Evolutionary conservation across 305 asterid genomes (phyloP).

Genomic region (Solanum hybrid): DNA sequence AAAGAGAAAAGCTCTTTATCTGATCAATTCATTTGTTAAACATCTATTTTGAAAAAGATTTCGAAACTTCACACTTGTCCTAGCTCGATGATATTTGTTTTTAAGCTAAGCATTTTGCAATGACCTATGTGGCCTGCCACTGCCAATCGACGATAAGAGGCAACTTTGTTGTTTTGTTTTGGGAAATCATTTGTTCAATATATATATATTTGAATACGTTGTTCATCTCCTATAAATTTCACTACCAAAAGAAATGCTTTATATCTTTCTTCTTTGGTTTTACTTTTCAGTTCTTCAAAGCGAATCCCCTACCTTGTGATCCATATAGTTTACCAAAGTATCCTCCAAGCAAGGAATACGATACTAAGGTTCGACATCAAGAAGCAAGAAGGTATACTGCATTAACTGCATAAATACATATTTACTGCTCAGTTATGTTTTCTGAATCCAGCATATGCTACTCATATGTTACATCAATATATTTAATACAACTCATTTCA

Average conservation of each 20-base stretch:
- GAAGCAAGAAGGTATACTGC: conserved; percentile 47
- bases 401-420: neutral
- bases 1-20: neutral
- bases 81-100: neutral
- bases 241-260: neutral
- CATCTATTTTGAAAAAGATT: neutral
- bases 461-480: neutral
- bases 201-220: neutral
- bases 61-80: neutral
- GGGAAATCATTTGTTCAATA: neutral
- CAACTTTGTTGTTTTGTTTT: neutral
- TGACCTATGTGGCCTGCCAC: neutral
- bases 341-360: conserved; percentile 73
- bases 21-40: neutral
- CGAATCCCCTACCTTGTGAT: conserved; percentile 66
- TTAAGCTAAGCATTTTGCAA: neutral
- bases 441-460: neutral
- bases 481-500: neutral
- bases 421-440: neutral
- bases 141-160: neutral
- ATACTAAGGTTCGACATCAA: conserved; percentile 49
- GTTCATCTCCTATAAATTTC: neutral
- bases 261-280: neutral
- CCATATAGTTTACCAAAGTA: conserved; percentile 64
- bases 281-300: conserved; percentile 55